These are phyloP conservation scores for Hemileccinum hortonii DNA, from an alignment of 1,284 basidiomycete genomes.

Conservation along the genomic window DNA sequence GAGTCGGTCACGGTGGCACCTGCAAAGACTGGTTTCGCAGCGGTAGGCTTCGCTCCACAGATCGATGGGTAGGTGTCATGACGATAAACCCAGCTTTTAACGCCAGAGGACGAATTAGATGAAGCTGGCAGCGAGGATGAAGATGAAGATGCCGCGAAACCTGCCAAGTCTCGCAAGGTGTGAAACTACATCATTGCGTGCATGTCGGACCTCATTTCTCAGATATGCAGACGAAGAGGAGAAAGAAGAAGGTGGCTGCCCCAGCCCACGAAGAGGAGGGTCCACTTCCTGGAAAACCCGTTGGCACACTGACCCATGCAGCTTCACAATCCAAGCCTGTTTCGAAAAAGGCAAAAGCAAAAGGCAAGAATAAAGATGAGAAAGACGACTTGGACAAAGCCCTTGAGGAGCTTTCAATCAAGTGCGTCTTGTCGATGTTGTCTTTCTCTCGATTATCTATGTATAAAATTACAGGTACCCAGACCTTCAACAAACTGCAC, in stretches of 20 bases:
- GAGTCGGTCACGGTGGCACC: constrained; percentile 23
- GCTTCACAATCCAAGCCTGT: constrained; percentile 22
- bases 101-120: constrained; percentile 40
- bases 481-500: constrained; percentile 44
- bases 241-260: constrained; percentile 48
- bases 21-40: constrained; percentile 50
- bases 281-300: constrained; percentile 14
- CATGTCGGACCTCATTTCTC: not conserved
- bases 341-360: constrained; percentile 61
- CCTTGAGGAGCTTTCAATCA: constrained; percentile 76
- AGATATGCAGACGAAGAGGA: constrained; percentile 44
- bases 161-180: constrained; percentile 48
- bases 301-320: constrained; percentile 7
- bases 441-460: constrained; percentile 3
- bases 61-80: constrained; percentile 13
- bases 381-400: constrained; percentile 81
- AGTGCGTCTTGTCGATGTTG: constrained; percentile 44
- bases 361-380: constrained; percentile 60
- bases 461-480: constrained; percentile 45
- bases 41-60: constrained; percentile 41
- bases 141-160: constrained; percentile 24
- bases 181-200: not conserved
- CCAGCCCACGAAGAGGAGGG: constrained; percentile 12
- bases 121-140: constrained; percentile 32
- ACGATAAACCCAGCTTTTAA: constrained; percentile 32